These are phyloP conservation scores for Candida pseudofarinosa DNA, from an alignment of 805 yeast species.

Conservation along the genomic window DNA sequence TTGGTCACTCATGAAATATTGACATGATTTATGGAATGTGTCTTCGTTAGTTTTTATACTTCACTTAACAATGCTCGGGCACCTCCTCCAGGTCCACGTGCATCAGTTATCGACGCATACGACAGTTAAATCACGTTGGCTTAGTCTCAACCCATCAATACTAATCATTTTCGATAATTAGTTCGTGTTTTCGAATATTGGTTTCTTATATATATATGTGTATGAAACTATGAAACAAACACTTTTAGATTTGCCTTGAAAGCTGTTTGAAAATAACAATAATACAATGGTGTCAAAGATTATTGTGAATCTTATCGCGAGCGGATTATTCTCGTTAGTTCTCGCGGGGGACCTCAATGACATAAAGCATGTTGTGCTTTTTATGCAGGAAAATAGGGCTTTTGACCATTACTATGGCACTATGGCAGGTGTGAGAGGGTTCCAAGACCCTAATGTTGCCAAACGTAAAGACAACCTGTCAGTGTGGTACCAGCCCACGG, in stretches of 20 bases:
- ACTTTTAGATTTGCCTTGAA: no score
- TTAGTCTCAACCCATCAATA: no score
- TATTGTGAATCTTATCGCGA: not conserved
- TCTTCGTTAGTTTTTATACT: not conserved
- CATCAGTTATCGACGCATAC: not conserved
- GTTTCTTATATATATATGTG: not conserved
- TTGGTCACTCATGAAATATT: no score
- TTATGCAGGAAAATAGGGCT: conserved; percentile 5
- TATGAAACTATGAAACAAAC: no score
- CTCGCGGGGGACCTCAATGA: conserved; percentile 1
- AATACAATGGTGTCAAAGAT: not conserved
- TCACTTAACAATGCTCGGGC: no score
- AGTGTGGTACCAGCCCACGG: conserved; percentile 2
- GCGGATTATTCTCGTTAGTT: not conserved
- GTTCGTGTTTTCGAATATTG: not conserved
- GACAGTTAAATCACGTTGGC: no score
- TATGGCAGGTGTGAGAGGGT: conserved; percentile 4
- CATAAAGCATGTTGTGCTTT: conserved; percentile 3
- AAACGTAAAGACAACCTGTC: not conserved
- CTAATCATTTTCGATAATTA: not conserved
- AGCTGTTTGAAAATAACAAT: not conserved
- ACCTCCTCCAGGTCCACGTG: not conserved
- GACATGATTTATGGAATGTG: not conserved
- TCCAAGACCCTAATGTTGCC: conserved; percentile 3
- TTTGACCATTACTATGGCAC: conserved; percentile 4